Conservation (phyloP, 805 yeast genomes). For the Yamadazyma akitaensis region DNA sequence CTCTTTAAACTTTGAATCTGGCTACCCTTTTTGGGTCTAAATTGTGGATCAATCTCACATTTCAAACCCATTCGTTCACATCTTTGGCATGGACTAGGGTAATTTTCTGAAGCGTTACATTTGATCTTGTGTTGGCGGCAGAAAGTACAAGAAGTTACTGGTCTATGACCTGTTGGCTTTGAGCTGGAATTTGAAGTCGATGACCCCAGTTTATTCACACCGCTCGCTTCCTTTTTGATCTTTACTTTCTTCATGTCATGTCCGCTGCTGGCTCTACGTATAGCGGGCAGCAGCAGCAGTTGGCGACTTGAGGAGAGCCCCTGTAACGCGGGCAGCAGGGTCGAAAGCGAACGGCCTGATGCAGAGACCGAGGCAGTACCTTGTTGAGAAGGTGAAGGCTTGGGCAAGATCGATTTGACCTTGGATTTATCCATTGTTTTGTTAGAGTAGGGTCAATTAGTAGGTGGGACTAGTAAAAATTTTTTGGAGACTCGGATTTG, state of each 20-base stretch:
- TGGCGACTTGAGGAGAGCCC: not conserved
- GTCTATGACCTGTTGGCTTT: conserved; percentile 54
- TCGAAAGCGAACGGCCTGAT: conserved; percentile 4
- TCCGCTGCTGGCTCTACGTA: conserved; percentile 3
- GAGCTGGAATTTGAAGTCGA: not conserved
- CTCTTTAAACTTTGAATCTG: conserved; percentile 81
- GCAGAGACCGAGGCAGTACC: conserved; percentile 1
- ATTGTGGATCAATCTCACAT: conserved; percentile 89
- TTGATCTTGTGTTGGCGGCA: conserved; percentile 93
- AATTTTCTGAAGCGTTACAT: conserved; percentile 84
- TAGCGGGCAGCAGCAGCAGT: conserved; percentile 7
- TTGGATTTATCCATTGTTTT: conserved; percentile 34
- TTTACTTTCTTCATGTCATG: conserved; percentile 18
- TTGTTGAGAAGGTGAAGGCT: conserved; percentile 26
- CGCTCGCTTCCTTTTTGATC: conserved; percentile 4
- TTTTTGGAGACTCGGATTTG: conserved; percentile 8
- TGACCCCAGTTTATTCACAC: not conserved
- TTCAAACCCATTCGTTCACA: conserved; percentile 75
- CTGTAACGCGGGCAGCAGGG: not conserved
- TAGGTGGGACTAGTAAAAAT: conserved; percentile 1
- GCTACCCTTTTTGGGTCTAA: conserved; percentile 87
- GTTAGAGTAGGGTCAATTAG: not conserved
- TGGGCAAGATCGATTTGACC: conserved; percentile 42
- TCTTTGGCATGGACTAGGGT: conserved; percentile 77
- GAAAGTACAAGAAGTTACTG: conserved; percentile 90